Evolutionary conservation across 1,139 yeast genomes (phyloP), one percentile per base, ranked within the genome.

Genomic region (Kodamaea ohmeri): DNA sequence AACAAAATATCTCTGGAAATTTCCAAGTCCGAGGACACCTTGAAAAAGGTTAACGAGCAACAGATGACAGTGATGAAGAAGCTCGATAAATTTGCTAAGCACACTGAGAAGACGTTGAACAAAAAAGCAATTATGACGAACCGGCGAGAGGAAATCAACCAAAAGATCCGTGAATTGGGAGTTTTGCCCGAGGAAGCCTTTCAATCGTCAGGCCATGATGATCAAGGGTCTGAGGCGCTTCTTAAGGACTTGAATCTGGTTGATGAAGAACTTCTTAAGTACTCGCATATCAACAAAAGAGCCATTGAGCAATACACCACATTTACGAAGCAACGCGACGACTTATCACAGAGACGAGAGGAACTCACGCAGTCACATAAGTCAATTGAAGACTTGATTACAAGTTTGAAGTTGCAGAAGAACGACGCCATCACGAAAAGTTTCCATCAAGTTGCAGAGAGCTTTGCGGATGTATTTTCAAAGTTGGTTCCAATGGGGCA

Each of bases 121-220:
- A 83, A 78, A 52, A 84, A 83, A 49, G 70, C 86, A 1, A 61
- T 83, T 8, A 61, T 87, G 39, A 56, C 66, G 6, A 67, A 72
- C 36, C 74, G 96, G 47, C 75, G 86, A 45, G 87, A 83, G 38
- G 94, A 85, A 48, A 63, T 87, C 18, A 83, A 81, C 46, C 76
- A 75, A 45, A 84, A 78, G 51, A 83, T 89, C 34, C 73, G 94
- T 43, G 95, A 87, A 37, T 65, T 90, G 36, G 97, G 97, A 8
- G 84, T 87, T 1, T 67, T 90, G 21, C 94, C 97, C 0, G 96
- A 89, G 52, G 92, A 87, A 43, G 90, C 95, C 0, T 80, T 87
- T 49, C 64, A 65, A 27, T 50, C 52, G 22, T 55, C 58, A 1
- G 67, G 69, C 6, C 65, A 55, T 38, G 71, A 74, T 19, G 70